Base-by-base conservation (phyloP, 805 yeast species). In the Cyberlindnera mississippiensis region DNA sequence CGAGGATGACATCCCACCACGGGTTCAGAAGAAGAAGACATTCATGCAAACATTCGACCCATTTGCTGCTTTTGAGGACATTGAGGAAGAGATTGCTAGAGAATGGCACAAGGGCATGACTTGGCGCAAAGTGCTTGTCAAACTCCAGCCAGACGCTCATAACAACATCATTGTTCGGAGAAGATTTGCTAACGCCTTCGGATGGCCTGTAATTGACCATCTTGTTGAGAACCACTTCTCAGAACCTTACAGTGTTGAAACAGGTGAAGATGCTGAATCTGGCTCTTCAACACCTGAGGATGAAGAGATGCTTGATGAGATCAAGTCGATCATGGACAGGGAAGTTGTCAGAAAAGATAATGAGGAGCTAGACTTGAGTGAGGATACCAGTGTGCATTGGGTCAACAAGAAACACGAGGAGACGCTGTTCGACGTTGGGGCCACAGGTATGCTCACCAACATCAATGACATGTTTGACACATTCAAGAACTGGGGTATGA, bases 191-290 rank as follows among this genome's bases (percentile, higher is more conserved):
- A 85, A 85, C 64, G 93, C 91, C 0, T 85, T 79, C 61, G 95
- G 95, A 1, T 85, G 95, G 95, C 79, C 77, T 1, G 86, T 84
- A 0, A 66, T 85, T 35, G 89, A 84, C 45, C 93, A 83, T 57
- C 56, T 85, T 46, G 75, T 81, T 2, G 66, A 69, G 12, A 69
- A 73, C 37, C 93, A 85, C 64, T 85, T 85, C 59, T 56, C 20
- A 4, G 15, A 28, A 16, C 20, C 9, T n/a, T 9, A 20, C 5
- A 22, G 18, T 1, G 5, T 30, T 2, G 38, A 28, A n/a, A n/a
- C n/a, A n/a, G n/a, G n/a, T 13, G 24, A 33, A 1, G 13, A 35
- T 4, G 11, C 18, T 7, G 14, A 18, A 5, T 7, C 24, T 13
- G 15, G 9, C 3, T 13, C 22, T n/a, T 37, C 35, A 8, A 40